Percentiles rank a stretch among this genome's conserved stretches.
Conservation (phyloP, 2,329 filamentous ascomycete species). For the Ophiostoma angusticollis region DNA sequence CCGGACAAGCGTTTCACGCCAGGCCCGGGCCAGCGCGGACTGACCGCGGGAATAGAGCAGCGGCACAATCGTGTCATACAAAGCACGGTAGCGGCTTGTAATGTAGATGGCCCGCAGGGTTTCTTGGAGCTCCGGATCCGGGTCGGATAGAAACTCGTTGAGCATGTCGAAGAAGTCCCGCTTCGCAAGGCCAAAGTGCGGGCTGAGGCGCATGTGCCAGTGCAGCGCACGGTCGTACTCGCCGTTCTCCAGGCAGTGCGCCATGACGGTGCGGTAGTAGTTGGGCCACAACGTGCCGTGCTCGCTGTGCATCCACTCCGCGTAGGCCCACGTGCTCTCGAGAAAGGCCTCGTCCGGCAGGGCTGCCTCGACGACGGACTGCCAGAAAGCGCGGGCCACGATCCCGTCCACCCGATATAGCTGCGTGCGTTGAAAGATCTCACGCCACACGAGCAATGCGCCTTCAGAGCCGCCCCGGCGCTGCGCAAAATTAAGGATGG, state of each 20-base stretch:
- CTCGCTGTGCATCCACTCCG: constrained; percentile 28
- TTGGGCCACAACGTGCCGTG: constrained; percentile 34
- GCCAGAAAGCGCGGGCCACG: constrained; percentile 19
- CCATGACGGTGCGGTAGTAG: constrained; percentile 35
- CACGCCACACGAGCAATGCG: constrained; percentile 18
- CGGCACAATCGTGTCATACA: constrained; percentile 42
- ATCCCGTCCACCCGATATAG: constrained; percentile 16
- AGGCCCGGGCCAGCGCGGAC: constrained; percentile 30
- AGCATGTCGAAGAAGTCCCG: constrained; percentile 30
- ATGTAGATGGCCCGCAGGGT: constrained; percentile 34
- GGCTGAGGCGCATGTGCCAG: constrained; percentile 36
- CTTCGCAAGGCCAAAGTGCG: constrained; percentile 28
- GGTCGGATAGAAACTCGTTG: constrained; percentile 27
- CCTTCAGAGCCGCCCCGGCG: constrained; percentile 16
- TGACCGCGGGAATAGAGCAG: constrained; percentile 35
- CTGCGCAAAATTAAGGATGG: constrained; percentile 20
- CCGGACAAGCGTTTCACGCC: constrained; percentile 31
- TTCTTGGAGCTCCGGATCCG: constrained; percentile 24
- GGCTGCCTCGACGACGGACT: constrained; percentile 21
- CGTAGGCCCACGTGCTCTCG: constrained; percentile 25
- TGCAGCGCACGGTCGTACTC: constrained; percentile 26
- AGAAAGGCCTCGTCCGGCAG: constrained; percentile 22
- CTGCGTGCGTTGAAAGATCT: constrained; percentile 15
- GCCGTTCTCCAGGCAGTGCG: constrained; percentile 27
- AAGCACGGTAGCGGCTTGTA: constrained; percentile 26